Percentiles rank a stretch among this genome's conserved stretches.
These are phyloP conservation scores for Tylopilus cervinicoccineus DNA, from an alignment of 768 basidiomycete species.

Conservation along the genomic window DNA sequence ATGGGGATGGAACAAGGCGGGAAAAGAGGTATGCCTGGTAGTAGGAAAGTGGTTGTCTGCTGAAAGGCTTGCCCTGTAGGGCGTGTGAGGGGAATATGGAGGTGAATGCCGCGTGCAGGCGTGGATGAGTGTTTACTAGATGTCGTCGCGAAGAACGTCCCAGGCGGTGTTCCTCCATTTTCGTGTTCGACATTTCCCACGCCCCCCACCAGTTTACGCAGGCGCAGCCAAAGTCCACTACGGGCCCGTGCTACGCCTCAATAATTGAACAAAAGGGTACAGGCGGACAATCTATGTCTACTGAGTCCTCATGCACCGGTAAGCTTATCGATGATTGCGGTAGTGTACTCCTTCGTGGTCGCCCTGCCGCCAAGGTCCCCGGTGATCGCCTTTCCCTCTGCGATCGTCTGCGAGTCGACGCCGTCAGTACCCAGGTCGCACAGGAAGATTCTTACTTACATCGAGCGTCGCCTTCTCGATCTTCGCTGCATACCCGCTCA, in stretches of 20 bases:
- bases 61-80: conserved; percentile 85
- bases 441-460: conserved; percentile 46
- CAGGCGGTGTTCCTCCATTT: conserved; percentile 10
- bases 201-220: conserved; percentile 8
- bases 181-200: conserved; percentile 25
- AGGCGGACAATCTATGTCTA: conserved; percentile 19
- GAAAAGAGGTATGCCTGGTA: conserved; percentile 39
- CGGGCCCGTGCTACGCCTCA: conserved; percentile 4
- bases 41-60: conserved; percentile 39
- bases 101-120: conserved; percentile 54
- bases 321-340: conserved; percentile 80
- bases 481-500: conserved; percentile 75
- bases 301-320: conserved; percentile 19
- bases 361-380: conserved; percentile 95
- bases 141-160: conserved; percentile 35
- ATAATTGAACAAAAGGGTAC: conserved; percentile 6
- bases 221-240: conserved; percentile 3
- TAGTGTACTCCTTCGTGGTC: conserved; percentile 83
- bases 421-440: conserved; percentile 1
- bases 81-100: conserved; percentile 68
- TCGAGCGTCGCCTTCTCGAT: conserved; percentile 90
- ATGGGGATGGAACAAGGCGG: conserved; percentile 8
- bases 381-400: conserved; percentile 93
- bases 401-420: conserved; percentile 69
- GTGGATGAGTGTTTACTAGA: conserved; percentile 45